phyloP scores from a whole-genome alignment of 495 filamentous ascomycete species.

The Aspergillus homomorphus region DNA sequence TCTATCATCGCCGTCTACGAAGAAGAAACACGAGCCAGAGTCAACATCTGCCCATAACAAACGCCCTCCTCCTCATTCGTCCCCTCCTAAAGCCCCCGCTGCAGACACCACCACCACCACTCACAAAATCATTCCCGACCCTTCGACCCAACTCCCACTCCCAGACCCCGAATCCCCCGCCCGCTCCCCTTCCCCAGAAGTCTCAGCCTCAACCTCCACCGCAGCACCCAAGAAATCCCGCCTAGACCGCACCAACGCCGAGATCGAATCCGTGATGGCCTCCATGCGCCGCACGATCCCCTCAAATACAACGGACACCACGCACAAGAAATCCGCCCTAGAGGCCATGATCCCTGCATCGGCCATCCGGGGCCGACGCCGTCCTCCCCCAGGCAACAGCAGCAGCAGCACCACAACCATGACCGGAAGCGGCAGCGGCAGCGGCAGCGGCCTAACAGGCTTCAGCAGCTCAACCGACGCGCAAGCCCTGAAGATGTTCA shows the following conservation, averaged over 20 bases:
- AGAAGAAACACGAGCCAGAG: conserved; percentile 9
- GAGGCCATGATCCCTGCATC: conserved; percentile 83
- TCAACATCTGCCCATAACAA: conserved; percentile 20
- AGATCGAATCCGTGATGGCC: conserved; percentile 86
- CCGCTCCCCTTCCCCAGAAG: conserved; percentile 50
- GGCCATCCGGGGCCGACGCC: conserved; percentile 75
- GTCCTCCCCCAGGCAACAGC: conserved; percentile 53
- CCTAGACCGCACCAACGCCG: conserved; percentile 78
- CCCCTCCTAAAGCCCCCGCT: not conserved
- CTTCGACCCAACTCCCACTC: conserved; percentile 42
- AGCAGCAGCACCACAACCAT: conserved; percentile 21
- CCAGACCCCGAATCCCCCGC: conserved; percentile 47
- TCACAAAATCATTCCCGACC: conserved; percentile 35
- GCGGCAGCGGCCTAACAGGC: conserved; percentile 24
- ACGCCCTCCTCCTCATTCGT: conserved; percentile 32
- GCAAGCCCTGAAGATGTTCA: conserved; percentile 62
- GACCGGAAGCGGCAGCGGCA: conserved; percentile 15
- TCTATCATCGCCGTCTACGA: conserved; percentile 24
- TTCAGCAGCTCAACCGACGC: conserved; percentile 47
- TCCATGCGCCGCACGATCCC: conserved; percentile 82
- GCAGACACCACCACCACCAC: conserved; percentile 28
- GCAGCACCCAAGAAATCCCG: conserved; percentile 51
- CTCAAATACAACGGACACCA: conserved; percentile 44
- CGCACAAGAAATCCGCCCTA: conserved; percentile 62
- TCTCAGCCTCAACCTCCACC: conserved; percentile 40